A percentile compares a stretch with the other conserved stretches of the same genome.
Conservation (phyloP, 257 asterid species). For the Jacaranda mimosifolia region DNA sequence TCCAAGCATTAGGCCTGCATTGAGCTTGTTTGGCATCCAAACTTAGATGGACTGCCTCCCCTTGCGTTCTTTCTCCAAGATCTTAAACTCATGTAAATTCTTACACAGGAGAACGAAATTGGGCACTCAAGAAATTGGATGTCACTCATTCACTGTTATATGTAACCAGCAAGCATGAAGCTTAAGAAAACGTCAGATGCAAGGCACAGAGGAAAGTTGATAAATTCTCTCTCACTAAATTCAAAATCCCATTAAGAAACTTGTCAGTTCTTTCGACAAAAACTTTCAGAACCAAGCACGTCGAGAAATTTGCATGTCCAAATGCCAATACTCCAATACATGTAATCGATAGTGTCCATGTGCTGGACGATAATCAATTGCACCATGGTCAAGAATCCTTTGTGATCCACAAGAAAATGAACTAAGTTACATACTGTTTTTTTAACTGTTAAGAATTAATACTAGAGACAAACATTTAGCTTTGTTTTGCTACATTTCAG, state of each 20-base stretch:
- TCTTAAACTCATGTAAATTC: neutral
- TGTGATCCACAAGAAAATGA: neutral
- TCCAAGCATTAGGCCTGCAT: conserved; percentile 1
- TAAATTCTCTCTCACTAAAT: neutral
- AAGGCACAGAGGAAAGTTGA: neutral
- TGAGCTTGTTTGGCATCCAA: conserved; percentile 15
- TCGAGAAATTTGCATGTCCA: neutral
- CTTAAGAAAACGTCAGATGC: conserved; percentile 12
- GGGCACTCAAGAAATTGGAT: neutral
- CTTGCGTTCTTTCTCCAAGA: conserved; percentile 11
- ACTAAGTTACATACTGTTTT: neutral
- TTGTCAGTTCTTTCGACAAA: neutral
- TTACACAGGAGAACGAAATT: neutral
- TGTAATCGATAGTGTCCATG: neutral
- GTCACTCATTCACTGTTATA: neutral
- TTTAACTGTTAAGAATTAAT: neutral
- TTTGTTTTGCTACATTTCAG: conserved; percentile 1
- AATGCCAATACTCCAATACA: neutral
- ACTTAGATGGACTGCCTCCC: neutral
- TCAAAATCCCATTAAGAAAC: neutral
- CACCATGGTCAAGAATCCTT: no score
- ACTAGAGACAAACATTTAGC: neutral
- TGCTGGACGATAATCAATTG: neutral
- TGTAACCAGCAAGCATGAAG: neutral
- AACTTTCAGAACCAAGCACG: neutral